Base-by-base conservation (phyloP, 345 rosid genomes). In the Corymbia maculata region DNA sequence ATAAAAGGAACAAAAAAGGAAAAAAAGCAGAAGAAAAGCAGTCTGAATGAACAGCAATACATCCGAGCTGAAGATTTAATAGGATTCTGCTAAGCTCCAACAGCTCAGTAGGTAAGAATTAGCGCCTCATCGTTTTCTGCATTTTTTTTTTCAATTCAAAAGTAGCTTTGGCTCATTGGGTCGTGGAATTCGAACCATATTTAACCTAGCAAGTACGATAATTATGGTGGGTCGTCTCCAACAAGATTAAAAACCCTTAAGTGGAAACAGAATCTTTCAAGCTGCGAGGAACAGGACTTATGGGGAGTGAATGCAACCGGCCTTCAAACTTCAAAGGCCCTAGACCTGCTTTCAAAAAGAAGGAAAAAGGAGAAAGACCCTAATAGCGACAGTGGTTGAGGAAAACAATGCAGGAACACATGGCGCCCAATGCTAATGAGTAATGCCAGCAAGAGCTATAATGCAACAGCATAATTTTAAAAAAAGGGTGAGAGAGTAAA, bases 351-450 rank as follows among this genome's bases (percentile, higher is more conserved):
- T 68, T 42, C 84, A 75, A 22, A 75, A 75, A 75, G 42, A 49
- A 42, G 42, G 84, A 36, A 75, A 42, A 75, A 42, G 42, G 84
- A 36, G 42, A 42, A 75, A 52, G 91, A 89, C 85, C 85, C 90
- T 92, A 91, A 91, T 92, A 89, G 42, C 42, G 90, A 89, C 94
- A 90, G 89, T 68, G 45, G n/a, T 93, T 94, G 92, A 89, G 92
- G 96, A 95, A 96, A 95, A 94, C 98, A 87, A 96, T 94, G 99
- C 94, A 94, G 86, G 84, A 92, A 87, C 98, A 96, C 99, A 93
- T 96, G 98, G 90, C 52, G 90, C 87, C 85, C 28, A 64, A 64
- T n/a, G 75, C 75, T n/a, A 64, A 64, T 64, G 42, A 64, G 75
- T n/a, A 64, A 64, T n/a, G 75, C 84, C 84, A 19, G 84, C 49